Evolutionary conservation across 768 basidiomycete genomes (phyloP).

Genomic region (Tephrocybe sp.): DNA sequence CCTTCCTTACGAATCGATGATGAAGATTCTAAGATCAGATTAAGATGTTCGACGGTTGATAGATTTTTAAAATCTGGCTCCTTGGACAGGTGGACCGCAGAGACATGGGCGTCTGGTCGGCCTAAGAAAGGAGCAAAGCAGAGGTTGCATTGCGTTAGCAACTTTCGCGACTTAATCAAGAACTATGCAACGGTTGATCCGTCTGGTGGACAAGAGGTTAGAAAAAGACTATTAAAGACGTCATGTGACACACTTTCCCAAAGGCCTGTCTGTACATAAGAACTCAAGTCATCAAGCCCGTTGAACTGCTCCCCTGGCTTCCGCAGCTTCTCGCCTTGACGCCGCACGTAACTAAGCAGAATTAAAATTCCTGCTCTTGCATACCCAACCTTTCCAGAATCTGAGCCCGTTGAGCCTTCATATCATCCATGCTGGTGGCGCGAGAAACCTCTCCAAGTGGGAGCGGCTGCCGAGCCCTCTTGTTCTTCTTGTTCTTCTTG

Average conservation of each 20-base stretch:
- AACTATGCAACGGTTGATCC: neutral
- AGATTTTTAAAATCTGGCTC: too few relatives aligned
- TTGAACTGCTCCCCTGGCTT: neutral
- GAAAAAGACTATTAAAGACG: neutral
- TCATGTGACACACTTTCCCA: neutral
- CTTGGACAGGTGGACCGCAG: neutral
- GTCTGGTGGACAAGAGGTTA: neutral
- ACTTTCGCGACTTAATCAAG: neutral
- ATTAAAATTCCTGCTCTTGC: too few relatives aligned
- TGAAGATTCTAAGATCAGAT: neutral
- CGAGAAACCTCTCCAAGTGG: too few relatives aligned
- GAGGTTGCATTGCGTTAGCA: neutral
- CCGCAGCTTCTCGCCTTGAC: too few relatives aligned
- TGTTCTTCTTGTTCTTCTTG: neutral
- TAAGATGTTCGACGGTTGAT: neutral
- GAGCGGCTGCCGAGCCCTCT: too few relatives aligned
- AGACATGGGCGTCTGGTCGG: neutral
- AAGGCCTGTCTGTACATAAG: neutral
- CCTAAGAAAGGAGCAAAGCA: neutral
- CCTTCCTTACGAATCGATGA: neutral
- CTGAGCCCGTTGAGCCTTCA: neutral
- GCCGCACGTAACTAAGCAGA: too few relatives aligned
- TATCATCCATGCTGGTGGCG: too few relatives aligned
- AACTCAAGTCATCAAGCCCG: neutral
- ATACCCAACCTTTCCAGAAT: neutral